Percentiles rank a stretch among this genome's conserved stretches.
These are phyloP conservation scores for Auriscalpium vulgare DNA, from an alignment of 768 basidiomycete species.

Conservation along the genomic window DNA sequence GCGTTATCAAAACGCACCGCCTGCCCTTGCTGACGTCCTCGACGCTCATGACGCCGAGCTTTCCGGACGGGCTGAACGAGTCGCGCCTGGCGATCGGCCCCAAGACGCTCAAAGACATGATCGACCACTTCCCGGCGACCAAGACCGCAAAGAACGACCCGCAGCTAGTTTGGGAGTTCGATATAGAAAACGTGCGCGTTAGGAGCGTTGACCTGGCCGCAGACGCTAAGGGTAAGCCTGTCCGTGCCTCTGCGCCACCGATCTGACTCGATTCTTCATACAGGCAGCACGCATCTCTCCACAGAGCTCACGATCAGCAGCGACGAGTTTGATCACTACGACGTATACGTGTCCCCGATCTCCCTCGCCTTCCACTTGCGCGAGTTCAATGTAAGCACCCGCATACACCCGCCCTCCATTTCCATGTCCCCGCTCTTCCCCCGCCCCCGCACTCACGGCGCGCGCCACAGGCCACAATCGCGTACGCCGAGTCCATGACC, in stretches of 20 bases:
- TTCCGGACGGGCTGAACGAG: constrained; percentile 49
- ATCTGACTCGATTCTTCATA: neutral
- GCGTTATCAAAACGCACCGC: constrained; percentile 77
- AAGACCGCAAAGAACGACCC: constrained; percentile 63
- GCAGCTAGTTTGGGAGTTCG: constrained; percentile 59
- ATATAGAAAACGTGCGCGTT: too few relatives aligned
- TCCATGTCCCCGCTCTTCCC: neutral
- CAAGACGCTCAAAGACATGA: constrained; percentile 62
- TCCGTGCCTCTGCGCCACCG: too few relatives aligned
- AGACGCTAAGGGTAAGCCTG: too few relatives aligned
- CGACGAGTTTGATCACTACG: constrained; percentile 77
- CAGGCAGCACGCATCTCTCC: constrained; percentile 55
- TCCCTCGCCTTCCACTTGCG: constrained; percentile 74
- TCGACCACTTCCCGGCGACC: constrained; percentile 71
- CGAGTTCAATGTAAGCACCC: constrained; percentile 63
- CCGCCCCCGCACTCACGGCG: neutral
- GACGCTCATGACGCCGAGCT: constrained; percentile 55
- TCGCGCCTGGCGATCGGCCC: constrained; percentile 69
- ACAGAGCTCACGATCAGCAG: constrained; percentile 72
- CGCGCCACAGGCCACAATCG: constrained; percentile 60
- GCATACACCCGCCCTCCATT: neutral
- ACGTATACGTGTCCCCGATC: constrained; percentile 52
- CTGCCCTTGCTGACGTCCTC: constrained; percentile 52
- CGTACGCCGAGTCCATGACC: constrained; percentile 67
- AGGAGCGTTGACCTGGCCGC: too few relatives aligned